Evolutionary conservation across 495 filamentous ascomycete genomes (phyloP).

Genomic region (Geoglossum glabrum): DNA sequence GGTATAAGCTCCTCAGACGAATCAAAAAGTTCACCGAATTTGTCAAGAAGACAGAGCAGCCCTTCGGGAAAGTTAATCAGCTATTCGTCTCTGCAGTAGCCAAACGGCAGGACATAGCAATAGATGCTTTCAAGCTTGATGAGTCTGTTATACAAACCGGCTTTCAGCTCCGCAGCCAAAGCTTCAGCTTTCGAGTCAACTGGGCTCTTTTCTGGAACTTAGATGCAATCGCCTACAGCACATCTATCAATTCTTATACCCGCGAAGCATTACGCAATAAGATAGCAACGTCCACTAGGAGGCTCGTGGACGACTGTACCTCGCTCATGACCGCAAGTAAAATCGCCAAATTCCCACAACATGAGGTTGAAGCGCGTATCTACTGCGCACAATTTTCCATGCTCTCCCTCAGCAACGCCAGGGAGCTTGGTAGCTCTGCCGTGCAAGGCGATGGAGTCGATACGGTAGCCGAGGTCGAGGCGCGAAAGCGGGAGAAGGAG

Average conservation of each 20-base stretch:
- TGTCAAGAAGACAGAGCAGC: conserved; percentile 35
- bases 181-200: not conserved
- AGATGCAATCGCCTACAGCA: not conserved
- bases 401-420: not conserved
- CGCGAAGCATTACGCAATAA: not conserved
- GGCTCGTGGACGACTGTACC: not conserved
- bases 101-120: not conserved
- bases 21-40: conserved; percentile 25
- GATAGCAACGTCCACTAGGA: not conserved
- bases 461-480: not conserved
- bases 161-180: not conserved
- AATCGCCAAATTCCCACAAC: not conserved
- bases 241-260: not conserved
- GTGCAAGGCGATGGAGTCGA: not conserved
- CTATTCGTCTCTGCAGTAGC: not conserved
- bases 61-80: conserved; percentile 30
- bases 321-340: not conserved
- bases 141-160: not conserved
- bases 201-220: not conserved
- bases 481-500: not conserved
- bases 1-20: conserved; percentile 20
- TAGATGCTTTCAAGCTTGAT: not conserved
- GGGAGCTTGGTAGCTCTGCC: not conserved
- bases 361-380: conserved; percentile 18
- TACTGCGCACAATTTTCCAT: conserved; percentile 14